These are phyloP conservation scores for Alternaria burnsii DNA, from an alignment of 2,329 filamentous ascomycete genomes.

Conservation along the genomic window DNA sequence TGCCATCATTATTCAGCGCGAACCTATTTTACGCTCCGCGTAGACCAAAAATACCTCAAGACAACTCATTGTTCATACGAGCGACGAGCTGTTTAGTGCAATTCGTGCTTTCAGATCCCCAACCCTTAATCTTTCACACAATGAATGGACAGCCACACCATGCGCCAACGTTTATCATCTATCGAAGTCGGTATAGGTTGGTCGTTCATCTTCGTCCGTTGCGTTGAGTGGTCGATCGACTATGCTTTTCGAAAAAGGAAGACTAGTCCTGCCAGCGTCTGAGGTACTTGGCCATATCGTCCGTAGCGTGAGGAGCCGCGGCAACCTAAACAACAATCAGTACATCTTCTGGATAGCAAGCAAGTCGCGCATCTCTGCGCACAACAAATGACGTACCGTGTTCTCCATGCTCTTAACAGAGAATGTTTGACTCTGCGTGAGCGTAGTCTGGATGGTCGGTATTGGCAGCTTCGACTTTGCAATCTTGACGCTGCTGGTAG, in stretches of 20 bases:
- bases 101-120: not conserved
- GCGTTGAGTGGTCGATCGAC: not conserved
- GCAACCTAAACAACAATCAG: conserved; percentile 57
- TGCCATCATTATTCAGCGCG: conserved; percentile 1
- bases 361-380: not conserved
- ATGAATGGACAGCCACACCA: not conserved
- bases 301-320: conserved; percentile 59
- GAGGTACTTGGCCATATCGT: conserved; percentile 66
- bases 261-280: conserved; percentile 67
- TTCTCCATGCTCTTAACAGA: conserved; percentile 64
- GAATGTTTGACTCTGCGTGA: conserved; percentile 62
- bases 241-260: not conserved
- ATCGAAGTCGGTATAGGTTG: not conserved
- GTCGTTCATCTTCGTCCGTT: not conserved
- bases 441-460: conserved; percentile 59
- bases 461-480: conserved; percentile 61
- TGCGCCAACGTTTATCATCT: not conserved
- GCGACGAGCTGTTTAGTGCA: not conserved
- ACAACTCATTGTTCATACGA: not conserved
- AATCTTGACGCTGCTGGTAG: conserved; percentile 63
- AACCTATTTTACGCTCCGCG: not conserved
- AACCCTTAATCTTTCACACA: not conserved
- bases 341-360: not conserved
- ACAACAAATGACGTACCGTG: conserved; percentile 58
- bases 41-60: not conserved